Evolutionary conservation across 1,139 yeast genomes (phyloP).

Genomic region (Candida tropicalis): DNA sequence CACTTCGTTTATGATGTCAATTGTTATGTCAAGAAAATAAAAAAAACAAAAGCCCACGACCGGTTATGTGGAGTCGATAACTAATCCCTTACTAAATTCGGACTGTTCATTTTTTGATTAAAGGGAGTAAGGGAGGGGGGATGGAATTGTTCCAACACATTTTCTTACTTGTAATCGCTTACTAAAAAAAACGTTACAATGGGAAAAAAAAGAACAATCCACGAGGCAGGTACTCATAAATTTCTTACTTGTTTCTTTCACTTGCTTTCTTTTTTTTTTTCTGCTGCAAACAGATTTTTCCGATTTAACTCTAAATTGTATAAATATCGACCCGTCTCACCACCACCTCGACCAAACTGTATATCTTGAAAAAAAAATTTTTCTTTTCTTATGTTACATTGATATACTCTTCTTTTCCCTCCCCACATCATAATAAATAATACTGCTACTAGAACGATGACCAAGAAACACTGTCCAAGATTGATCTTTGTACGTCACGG

Average conservation of each 20-base stretch:
- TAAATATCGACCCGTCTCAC: constrained; percentile 1
- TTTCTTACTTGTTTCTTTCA: no score
- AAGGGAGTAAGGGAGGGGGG: background rate
- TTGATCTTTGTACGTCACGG: constrained; percentile 83
- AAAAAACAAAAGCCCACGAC: no score
- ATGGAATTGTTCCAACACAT: background rate
- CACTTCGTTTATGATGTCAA: no score
- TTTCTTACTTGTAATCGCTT: background rate
- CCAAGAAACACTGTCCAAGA: constrained; percentile 59
- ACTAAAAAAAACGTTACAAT: background rate
- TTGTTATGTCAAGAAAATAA: background rate
- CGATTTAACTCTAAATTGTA: background rate
- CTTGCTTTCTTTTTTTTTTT: background rate
- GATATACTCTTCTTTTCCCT: background rate
- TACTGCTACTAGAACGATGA: constrained; percentile 12
- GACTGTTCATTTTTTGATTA: background rate
- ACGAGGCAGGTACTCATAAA: constrained; percentile 2
- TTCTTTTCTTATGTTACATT: background rate
- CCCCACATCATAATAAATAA: background rate
- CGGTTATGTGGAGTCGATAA: background rate
- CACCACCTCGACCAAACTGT: background rate
- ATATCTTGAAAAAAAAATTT: background rate
- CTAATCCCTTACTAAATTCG: background rate
- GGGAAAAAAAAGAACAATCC: background rate
- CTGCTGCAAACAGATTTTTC: background rate